Base-by-base conservation (phyloP, 371 early-diverging fungal genomes). In the Coemansia sp. region DNA sequence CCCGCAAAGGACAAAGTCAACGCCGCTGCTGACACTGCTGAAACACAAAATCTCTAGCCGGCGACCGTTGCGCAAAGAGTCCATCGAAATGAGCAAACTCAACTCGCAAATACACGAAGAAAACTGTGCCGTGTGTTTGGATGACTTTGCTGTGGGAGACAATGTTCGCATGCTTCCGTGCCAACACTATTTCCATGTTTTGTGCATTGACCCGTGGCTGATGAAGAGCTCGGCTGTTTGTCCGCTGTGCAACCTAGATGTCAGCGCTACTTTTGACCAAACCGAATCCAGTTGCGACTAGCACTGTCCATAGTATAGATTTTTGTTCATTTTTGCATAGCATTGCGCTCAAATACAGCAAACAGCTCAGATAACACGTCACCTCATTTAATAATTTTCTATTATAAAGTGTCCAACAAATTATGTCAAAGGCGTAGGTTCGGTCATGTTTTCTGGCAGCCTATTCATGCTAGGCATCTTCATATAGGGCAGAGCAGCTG, bases 131-230 rank as follows among this genome's bases (percentile, higher is more conserved):
- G 87, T 92, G 18, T 92, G 92, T 69, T 64, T 90, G 55, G 86
- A 86, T 21, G 86, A 86, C 14, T 90, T 86, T 75, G 78, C 65
- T 16, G 75, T 77, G 0, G 87, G 86, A 7, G 86, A 86, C 11
- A 59, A 71, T 16, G 70, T 91, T 16, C 82, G 90, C 2, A 80
- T 74, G 57, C 81, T 92, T 8, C 86, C 87, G 5, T 92, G 92
- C 68, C 67, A 68, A 6, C 92, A 92, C 69, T 82, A 75, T 58
- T 92, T 90, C 81, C 92, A 92, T 68, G 62, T 67, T 20, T 72
- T 79, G 1, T 92, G 92, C 71, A 84, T 91, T 42, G 91, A 91
- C 47, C 84, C 83, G 3, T 91, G 90, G 90, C 81, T 89, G 33
- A 78, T 70, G n/a, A 75, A 79, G 44, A 72, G 73, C 11, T 72